Conservation (phyloP, 2,329 filamentous ascomycete genomes). For the Myriosclerotinia duriaeana region DNA sequence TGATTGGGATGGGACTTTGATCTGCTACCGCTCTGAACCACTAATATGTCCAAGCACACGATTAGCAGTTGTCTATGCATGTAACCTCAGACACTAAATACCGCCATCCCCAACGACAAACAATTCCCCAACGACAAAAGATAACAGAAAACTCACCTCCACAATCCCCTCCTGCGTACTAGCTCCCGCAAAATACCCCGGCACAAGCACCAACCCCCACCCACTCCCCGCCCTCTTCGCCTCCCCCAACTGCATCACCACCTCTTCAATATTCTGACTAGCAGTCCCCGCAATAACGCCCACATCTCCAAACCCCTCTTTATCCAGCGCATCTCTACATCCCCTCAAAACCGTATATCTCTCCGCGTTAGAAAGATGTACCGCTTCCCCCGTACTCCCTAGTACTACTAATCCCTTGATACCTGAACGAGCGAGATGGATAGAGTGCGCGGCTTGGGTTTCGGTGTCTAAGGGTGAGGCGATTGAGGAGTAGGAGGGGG, state of each 20-base stretch:
- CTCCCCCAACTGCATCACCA: constrained; percentile 50
- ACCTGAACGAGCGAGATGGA: constrained; percentile 59
- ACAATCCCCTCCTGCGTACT: constrained; percentile 58
- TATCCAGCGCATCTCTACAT: constrained; percentile 54
- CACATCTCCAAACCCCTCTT: constrained; percentile 56
- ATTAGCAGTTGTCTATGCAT: not conserved
- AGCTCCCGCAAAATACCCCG: constrained; percentile 62
- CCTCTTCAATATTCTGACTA: constrained; percentile 56
- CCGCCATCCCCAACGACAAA: too few relatives aligned
- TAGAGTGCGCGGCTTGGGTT: constrained; percentile 55
- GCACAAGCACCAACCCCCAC: constrained; percentile 63
- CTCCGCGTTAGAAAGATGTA: constrained; percentile 58
- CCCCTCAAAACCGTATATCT: constrained; percentile 54
- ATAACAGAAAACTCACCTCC: constrained; percentile 45
- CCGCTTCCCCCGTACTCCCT: constrained; percentile 63
- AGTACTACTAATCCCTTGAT: constrained; percentile 61
- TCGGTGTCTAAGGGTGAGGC: constrained; percentile 46
- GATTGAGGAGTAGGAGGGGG: constrained; percentile 34
- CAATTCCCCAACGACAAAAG: constrained; percentile 55
- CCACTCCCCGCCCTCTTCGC: constrained; percentile 58
- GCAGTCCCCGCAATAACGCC: constrained; percentile 61
- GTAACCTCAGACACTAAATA: too few relatives aligned
- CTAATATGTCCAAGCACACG: constrained; percentile 23
- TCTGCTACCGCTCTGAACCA: constrained; percentile 22
- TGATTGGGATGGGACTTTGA: constrained; percentile 22